Evolutionary conservation across 331 rosid genomes (phyloP).

Genomic region (Cydonia oblonga): DNA sequence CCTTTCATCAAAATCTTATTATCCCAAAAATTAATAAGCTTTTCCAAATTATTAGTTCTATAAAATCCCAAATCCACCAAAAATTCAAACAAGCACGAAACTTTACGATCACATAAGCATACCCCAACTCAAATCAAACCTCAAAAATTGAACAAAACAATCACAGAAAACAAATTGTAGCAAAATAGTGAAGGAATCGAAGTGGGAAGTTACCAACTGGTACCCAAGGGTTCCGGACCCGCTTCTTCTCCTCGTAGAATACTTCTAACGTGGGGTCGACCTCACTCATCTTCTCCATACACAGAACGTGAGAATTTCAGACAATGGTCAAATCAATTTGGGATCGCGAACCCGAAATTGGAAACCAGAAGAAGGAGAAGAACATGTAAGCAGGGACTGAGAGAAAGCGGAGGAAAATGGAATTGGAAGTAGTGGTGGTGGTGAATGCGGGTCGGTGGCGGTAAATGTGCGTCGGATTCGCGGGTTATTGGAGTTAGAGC

Average conservation of each 20-base stretch:
- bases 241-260: background rate
- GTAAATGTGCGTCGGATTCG: background rate
- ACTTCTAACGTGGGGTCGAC: background rate
- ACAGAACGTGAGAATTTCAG: background rate
- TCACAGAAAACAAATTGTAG: background rate
- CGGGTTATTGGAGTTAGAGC: background rate
- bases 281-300: background rate
- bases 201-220: background rate
- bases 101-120: background rate
- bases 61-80: background rate
- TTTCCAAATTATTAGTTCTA: background rate
- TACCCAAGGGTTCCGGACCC: background rate
- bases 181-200: background rate
- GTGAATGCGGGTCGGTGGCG: background rate
- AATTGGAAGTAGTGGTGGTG: background rate
- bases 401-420: background rate
- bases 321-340: background rate
- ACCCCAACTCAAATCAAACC: background rate
- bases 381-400: background rate
- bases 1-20: background rate
- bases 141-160: background rate
- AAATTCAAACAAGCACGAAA: background rate
- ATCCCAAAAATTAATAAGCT: background rate
- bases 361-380: background rate
- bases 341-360: background rate